A percentile compares a stretch with the other conserved stretches of the same genome.
These are phyloP conservation scores for Petasospora fabianii DNA, from an alignment of 1,139 yeast genomes.

Conservation along the genomic window DNA sequence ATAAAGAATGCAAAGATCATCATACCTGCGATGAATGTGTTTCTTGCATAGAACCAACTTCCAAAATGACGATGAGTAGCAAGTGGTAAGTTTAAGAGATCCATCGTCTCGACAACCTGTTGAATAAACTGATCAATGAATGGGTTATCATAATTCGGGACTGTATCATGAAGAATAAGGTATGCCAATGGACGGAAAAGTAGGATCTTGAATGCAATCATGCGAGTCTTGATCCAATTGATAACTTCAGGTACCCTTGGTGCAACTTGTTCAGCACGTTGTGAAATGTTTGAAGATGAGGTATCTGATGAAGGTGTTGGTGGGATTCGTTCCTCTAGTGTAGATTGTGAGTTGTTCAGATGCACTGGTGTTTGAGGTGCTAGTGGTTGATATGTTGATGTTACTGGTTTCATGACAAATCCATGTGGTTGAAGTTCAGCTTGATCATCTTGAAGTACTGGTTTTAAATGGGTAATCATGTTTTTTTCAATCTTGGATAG, in stretches of 20 bases:
- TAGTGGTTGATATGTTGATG: background rate
- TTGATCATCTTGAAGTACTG: constrained; percentile 14
- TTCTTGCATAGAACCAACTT: constrained; percentile 25
- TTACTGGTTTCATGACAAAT: constrained; percentile 15
- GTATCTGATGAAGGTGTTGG: constrained; percentile 10
- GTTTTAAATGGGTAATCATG: constrained; percentile 16
- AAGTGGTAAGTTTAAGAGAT: constrained; percentile 19
- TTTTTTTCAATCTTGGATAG: constrained; percentile 20
- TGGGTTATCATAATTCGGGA: constrained; percentile 16
- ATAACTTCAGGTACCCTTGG: constrained; percentile 21
- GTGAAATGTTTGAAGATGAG: constrained; percentile 8
- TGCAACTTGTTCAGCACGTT: constrained; percentile 3
- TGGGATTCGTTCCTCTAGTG: constrained; percentile 1
- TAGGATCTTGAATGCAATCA: constrained; percentile 20
- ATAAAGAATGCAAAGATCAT: constrained; percentile 14
- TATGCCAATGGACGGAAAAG: constrained; percentile 23
- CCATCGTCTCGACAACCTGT: constrained; percentile 20
- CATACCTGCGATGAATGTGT: constrained; percentile 12
- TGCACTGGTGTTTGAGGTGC: constrained; percentile 2
- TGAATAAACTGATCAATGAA: constrained; percentile 17
- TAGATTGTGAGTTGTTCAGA: background rate
- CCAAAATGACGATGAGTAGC: constrained; percentile 26
- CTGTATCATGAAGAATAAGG: constrained; percentile 15
- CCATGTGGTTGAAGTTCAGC: constrained; percentile 23
- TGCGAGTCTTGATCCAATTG: constrained; percentile 22